These are phyloP conservation scores for Talinum fruticosum DNA, from an alignment of 148 eudicot species.

Conservation along the genomic window DNA sequence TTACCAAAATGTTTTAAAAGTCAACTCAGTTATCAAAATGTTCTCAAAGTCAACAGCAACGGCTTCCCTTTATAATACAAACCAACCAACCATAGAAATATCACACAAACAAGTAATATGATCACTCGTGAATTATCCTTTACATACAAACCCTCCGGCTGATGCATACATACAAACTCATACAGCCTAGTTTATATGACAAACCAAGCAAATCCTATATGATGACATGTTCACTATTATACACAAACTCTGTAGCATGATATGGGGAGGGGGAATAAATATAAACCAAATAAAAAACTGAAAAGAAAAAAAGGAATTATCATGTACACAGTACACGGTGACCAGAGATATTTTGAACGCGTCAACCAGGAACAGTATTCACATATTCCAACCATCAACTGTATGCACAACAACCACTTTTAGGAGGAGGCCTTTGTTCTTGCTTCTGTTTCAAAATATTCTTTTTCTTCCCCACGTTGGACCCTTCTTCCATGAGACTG, in stretches of 20 bases:
- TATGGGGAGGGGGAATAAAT: neutral
- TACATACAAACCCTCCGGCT: constrained; percentile 1
- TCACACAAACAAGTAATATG: neutral
- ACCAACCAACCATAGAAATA: neutral
- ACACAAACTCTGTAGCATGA: constrained; percentile 17
- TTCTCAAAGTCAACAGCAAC: too few species aligned
- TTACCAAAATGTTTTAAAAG: too few species aligned
- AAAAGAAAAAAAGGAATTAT: neutral
- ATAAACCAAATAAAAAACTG: constrained; percentile 1
- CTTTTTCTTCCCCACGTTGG: constrained; percentile 65
- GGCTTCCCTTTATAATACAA: too few species aligned
- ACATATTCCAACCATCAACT: constrained; percentile 1
- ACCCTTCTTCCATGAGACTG: constrained; percentile 83
- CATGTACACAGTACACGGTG: constrained; percentile 23
- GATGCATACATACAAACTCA: constrained; percentile 21
- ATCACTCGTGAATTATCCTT: neutral
- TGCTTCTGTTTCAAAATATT: constrained; percentile 76
- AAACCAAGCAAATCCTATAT: constrained; percentile 13
- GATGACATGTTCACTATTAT: constrained; percentile 4
- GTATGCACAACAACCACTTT: constrained; percentile 68
- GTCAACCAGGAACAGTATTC: neutral
- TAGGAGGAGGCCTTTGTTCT: constrained; percentile 40
- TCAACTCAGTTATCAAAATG: too few species aligned
- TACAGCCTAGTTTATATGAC: neutral
- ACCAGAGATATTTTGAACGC: neutral